phyloP scores from a whole-genome alignment of 495 filamentous ascomycete genomes.

The Acidiella bohemica region DNA sequence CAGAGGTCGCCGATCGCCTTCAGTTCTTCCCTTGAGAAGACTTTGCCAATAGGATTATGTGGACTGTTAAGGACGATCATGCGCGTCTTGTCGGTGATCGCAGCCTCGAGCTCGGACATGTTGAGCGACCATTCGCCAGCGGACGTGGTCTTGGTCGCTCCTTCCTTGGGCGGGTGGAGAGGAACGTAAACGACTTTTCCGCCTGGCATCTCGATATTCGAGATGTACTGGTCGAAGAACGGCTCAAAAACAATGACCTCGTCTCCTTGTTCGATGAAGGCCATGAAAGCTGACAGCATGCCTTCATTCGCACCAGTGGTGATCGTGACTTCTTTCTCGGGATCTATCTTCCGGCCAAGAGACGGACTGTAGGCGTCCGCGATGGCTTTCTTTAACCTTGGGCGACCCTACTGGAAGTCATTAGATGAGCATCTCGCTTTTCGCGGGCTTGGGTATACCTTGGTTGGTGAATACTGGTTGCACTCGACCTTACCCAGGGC shows the following conservation, averaged over 20 bases:
- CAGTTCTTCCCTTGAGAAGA: slow-evolving; percentile 76
- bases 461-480: slow-evolving; percentile 96
- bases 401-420: slow-evolving; percentile 47
- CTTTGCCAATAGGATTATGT: slow-evolving; percentile 94
- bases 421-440: slow-evolving; percentile 1
- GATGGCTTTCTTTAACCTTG: slow-evolving; percentile 79
- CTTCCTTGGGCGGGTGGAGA: slow-evolving; percentile 77
- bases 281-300: slow-evolving; percentile 86
- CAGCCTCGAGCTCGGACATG: slow-evolving; percentile 64
- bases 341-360: slow-evolving; percentile 67
- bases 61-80: slow-evolving; percentile 84
- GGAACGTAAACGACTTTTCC: slow-evolving; percentile 89
- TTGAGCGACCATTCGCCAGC: slow-evolving; percentile 82
- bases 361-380: slow-evolving; percentile 77
- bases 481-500: slow-evolving; percentile 89
- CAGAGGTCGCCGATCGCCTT: slow-evolving; percentile 76
- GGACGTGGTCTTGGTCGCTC: slow-evolving; percentile 61
- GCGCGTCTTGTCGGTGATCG: slow-evolving; percentile 75
- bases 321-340: slow-evolving; percentile 83
- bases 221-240: slow-evolving; percentile 98
- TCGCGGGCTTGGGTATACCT: slow-evolving; percentile 33
- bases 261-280: slow-evolving; percentile 82
- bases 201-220: slow-evolving; percentile 95
- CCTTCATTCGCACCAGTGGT: slow-evolving; percentile 96
- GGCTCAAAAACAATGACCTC: slow-evolving; percentile 98